Conservation (phyloP, 2,329 filamentous ascomycete species). For the Capronia epimyces region DNA sequence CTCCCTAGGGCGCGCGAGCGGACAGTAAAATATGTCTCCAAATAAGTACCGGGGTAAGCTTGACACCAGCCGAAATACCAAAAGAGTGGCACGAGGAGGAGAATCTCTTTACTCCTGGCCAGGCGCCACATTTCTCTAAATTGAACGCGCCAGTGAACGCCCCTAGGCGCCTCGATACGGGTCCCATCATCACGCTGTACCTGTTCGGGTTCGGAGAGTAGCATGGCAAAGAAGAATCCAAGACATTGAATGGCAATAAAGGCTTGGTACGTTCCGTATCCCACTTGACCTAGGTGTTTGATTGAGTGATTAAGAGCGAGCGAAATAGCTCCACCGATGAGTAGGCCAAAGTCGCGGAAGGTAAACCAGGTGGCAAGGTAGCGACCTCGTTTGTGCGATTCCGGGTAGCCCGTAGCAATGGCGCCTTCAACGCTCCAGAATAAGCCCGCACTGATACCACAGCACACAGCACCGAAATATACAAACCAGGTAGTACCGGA, state of each 20-base stretch:
- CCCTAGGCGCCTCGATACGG: not conserved
- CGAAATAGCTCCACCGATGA: not conserved
- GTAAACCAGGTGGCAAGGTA: not conserved
- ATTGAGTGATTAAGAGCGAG: not conserved
- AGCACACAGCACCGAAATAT: constrained; percentile 61
- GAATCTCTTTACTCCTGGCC: not conserved
- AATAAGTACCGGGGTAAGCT: not conserved
- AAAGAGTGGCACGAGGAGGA: not conserved
- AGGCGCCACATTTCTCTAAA: not conserved
- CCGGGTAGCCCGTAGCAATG: not conserved
- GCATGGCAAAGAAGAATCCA: not conserved
- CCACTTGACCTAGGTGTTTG: not conserved
- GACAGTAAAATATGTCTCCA: not conserved
- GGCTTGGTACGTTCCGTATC: not conserved
- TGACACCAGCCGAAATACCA: not conserved
- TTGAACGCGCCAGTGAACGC: not conserved
- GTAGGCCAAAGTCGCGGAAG: not conserved
- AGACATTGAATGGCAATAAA: not conserved
- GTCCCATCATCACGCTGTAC: not conserved
- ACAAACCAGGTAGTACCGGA: constrained; percentile 64
- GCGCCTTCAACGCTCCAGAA: not conserved
- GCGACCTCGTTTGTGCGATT: not conserved
- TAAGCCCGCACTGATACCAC: constrained; percentile 31
- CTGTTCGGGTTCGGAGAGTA: not conserved
- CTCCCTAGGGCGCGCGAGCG: not conserved